phyloP scores from a whole-genome alignment of 2,329 filamentous ascomycete genomes.

The Neofusicoccum umdonicola region DNA sequence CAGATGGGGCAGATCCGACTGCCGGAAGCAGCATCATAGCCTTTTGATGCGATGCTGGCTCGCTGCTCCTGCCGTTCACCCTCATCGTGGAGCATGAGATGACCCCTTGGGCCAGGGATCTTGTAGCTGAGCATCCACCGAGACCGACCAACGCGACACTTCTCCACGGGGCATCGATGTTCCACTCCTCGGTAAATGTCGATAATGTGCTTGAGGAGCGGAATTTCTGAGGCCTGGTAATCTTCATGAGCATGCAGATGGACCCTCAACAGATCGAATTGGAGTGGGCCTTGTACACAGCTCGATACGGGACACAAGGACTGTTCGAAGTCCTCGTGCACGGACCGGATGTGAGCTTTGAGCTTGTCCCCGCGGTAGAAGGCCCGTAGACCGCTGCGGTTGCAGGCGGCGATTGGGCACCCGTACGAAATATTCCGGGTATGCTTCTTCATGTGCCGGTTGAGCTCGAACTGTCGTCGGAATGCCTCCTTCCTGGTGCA shows the following conservation, averaged over 20 bases:
- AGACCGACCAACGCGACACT: neutral
- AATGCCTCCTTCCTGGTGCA: neutral
- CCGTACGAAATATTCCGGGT: neutral
- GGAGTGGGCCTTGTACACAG: neutral
- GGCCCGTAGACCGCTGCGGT: neutral
- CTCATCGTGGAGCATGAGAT: neutral
- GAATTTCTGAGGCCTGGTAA: neutral
- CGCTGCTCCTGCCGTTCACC: neutral
- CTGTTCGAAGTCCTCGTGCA: neutral
- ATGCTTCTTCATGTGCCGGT: neutral
- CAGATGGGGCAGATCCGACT: neutral
- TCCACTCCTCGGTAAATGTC: too few relatives aligned
- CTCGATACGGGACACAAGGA: neutral
- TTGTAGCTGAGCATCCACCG: neutral
- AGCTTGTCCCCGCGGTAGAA: constrained; percentile 1
- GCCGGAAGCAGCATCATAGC: neutral
- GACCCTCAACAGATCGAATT: neutral
- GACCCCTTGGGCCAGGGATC: neutral
- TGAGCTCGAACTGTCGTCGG: neutral
- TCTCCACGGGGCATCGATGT: neutral
- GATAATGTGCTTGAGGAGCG: neutral
- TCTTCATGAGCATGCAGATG: neutral
- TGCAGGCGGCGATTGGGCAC: neutral
- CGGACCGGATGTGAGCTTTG: neutral
- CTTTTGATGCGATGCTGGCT: neutral